phyloP scores from a whole-genome alignment of 495 filamentous ascomycete species.

The Aspergillus haitiensis region DNA sequence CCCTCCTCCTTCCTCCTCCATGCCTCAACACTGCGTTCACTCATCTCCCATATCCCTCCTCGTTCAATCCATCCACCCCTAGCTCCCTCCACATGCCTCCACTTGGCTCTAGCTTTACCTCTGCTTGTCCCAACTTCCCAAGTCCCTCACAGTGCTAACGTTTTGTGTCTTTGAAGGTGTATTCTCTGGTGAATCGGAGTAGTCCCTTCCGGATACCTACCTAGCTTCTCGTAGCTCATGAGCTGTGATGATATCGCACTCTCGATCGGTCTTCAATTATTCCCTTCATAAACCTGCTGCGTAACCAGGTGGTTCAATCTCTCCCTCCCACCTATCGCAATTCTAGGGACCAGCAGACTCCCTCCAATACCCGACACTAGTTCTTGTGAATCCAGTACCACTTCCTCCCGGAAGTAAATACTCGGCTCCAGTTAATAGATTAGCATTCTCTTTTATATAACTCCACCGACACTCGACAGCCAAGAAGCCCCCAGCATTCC shows the following conservation, averaged over 20 bases:
- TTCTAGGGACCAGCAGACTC: not conserved
- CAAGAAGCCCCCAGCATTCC: slow-evolving; percentile 42
- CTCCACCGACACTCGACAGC: slow-evolving; percentile 21
- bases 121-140: not conserved
- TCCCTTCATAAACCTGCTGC: slow-evolving; percentile 18
- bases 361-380: not conserved
- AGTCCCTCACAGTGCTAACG: slow-evolving; percentile 1
- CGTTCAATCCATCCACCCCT: slow-evolving; percentile 13
- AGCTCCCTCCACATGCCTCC: slow-evolving; percentile 8
- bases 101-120: slow-evolving; percentile 1
- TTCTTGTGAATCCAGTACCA: not conserved
- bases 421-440: not conserved
- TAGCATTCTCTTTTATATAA: slow-evolving; percentile 28
- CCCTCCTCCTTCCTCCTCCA: slow-evolving; percentile 20
- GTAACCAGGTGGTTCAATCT: slow-evolving; percentile 3
- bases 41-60: slow-evolving; percentile 10
- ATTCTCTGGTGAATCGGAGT: slow-evolving; percentile 28
- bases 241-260: slow-evolving; percentile 19
- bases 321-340: slow-evolving; percentile 2
- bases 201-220: slow-evolving; percentile 27
- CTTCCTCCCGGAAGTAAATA: not conserved
- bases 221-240: slow-evolving; percentile 25
- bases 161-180: slow-evolving; percentile 15
- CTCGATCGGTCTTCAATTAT: slow-evolving; percentile 19
- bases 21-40: slow-evolving; percentile 23